Base-by-base conservation (phyloP, 768 basidiomycete species). In the Termitomyces sp. region DNA sequence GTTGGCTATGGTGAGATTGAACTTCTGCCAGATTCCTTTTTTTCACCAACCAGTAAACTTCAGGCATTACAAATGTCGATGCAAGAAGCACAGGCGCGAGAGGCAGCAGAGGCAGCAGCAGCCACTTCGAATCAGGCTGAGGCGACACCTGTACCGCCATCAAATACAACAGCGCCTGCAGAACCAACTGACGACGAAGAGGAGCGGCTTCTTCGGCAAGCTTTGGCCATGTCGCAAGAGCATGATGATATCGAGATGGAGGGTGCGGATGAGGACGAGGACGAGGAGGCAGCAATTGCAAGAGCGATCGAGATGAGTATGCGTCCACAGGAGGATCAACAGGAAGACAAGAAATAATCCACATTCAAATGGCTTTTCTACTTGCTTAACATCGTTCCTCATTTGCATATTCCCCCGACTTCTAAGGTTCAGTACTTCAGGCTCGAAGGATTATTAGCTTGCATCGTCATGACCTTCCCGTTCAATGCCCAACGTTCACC, bases 21-120 rank as follows among this genome's bases (percentile, higher is more conserved):
- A 22, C 22, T 55, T 30, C 9, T 16, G 37, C 56, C 20, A 11
- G 6, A 44, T 34, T 33, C 18, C 18, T 39, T 45, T n/a, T 46
- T 4, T 13, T 37, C n/a, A 31, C 60, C 55, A 5, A 31, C 44
- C 44, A 22, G 49, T 34, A 36, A 15, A 41, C 11, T 16, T 36
- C 48, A 97, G 95, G 96, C 95, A 11, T 82, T 99, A 44, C 90
- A 95, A 37, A 93, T 98, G 91, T 98, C 95, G 1, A 86, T 98
- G 82, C 92, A 96, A 75, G 95, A 97, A 69, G 93, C 94, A 53
- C 86, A 88, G 67, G 93, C 92, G 18, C 87, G 95, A 13, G 80
- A 83, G 70, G 79, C 78, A 6, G 81, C 78, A 12, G 83, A 78
- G 52, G 76, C 82, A 18, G 75, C 78, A n/a, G 67, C 76, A 15